Conservation (phyloP, 768 basidiomycete genomes). For the Hygrophoropsis aurantiaca region DNA sequence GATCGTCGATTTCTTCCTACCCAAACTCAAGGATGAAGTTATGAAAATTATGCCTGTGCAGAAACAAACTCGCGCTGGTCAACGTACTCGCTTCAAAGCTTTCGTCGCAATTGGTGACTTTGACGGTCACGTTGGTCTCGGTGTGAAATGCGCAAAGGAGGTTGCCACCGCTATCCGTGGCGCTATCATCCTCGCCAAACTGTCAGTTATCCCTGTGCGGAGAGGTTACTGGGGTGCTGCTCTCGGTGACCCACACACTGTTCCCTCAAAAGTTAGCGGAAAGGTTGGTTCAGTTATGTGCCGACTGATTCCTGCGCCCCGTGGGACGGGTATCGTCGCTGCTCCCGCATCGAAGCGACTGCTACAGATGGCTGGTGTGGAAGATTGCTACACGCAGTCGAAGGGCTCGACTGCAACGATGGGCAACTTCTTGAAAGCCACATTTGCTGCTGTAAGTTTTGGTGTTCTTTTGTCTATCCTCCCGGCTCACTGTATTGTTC, state of each 20-base stretch:
- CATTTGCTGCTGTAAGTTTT: constrained; percentile 79
- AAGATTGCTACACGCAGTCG: constrained; percentile 97
- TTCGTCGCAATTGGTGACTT: constrained; percentile 99
- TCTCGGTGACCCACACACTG: constrained; percentile 98
- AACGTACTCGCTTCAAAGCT: constrained; percentile 99
- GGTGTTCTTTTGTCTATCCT: background rate
- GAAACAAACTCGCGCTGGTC: constrained; percentile 99
- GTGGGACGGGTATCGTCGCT: constrained; percentile 99
- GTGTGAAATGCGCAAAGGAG: constrained; percentile 99
- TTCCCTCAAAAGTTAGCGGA: constrained; percentile 97
- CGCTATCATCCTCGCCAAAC: constrained; percentile 98
- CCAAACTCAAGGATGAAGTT: constrained; percentile 98
- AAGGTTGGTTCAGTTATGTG: constrained; percentile 99
- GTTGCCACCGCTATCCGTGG: constrained; percentile 99
- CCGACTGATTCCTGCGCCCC: constrained; percentile 95
- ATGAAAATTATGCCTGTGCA: constrained; percentile 99
- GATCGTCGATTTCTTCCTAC: constrained; percentile 99
- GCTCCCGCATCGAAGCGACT: constrained; percentile 97
- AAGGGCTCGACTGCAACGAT: constrained; percentile 98
- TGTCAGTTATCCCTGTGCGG: constrained; percentile 96
- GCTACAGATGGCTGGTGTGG: constrained; percentile 95
- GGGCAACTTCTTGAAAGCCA: constrained; percentile 99
- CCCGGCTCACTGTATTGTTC: constrained; percentile 2
- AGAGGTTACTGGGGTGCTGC: constrained; percentile 99
- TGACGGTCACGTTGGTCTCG: constrained; percentile 98